Percentiles rank a stretch among this genome's conserved stretches.
Evolutionary conservation across 352 stramenopile species (phyloP).

Genomic region (Discostella stelligera): DNA sequence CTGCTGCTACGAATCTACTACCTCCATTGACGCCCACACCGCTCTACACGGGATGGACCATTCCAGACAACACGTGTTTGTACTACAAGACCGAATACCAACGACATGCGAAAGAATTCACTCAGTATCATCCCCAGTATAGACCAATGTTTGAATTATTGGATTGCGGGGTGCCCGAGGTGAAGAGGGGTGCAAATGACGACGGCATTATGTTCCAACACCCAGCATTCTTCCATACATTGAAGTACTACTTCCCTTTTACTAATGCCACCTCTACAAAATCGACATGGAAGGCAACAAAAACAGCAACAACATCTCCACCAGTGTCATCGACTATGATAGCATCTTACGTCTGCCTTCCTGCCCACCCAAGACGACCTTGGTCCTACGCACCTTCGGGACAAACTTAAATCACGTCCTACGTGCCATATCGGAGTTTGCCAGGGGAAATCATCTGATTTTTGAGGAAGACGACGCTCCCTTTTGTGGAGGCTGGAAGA

Average conservation of each 20-base stretch:
- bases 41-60: constrained; percentile 74
- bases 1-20: neutral
- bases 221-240: constrained; percentile 73
- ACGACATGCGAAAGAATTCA: constrained; percentile 60
- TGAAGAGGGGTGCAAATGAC: constrained; percentile 22
- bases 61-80: constrained; percentile 56
- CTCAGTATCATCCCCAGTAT: constrained; percentile 59
- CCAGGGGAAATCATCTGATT: constrained; percentile 64
- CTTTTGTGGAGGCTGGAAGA: constrained; percentile 58
- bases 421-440: constrained; percentile 62
- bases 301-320: constrained; percentile 12
- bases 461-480: constrained; percentile 48
- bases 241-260: constrained; percentile 56
- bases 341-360: constrained; percentile 1
- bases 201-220: constrained; percentile 49
- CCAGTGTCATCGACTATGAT: neutral
- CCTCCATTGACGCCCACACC: constrained; percentile 20
- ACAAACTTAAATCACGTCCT: constrained; percentile 71
- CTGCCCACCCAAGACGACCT: constrained; percentile 38
- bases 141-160: constrained; percentile 47
- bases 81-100: constrained; percentile 80
- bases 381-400: constrained; percentile 82
- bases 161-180: constrained; percentile 24
- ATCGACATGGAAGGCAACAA: no score
- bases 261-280: neutral